Evolutionary conservation across 2,329 filamentous ascomycete genomes (phyloP).

Genomic region (Aspergillus fumigatus): DNA sequence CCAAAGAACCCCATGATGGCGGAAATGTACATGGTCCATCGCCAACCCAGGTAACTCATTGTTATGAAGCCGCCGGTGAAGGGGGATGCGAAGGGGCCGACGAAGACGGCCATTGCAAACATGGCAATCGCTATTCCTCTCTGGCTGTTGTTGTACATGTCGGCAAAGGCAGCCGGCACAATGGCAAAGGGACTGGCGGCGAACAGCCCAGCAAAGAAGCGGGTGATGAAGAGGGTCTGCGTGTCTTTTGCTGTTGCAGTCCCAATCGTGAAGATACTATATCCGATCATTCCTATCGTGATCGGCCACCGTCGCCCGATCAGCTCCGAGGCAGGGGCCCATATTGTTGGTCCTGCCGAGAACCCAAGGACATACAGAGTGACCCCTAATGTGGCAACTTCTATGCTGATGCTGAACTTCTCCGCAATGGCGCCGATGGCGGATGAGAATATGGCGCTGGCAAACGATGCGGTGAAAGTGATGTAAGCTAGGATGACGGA

Average conservation of each 20-base stretch:
- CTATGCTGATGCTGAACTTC: conserved; percentile 42
- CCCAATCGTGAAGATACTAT: conserved; percentile 43
- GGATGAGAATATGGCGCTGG: conserved; percentile 62
- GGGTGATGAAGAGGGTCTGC: conserved; percentile 38
- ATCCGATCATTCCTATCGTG: conserved; percentile 37
- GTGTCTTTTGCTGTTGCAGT: conserved; percentile 40
- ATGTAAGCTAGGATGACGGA: conserved; percentile 35
- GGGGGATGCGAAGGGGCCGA: conserved; percentile 46
- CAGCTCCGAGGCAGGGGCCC: conserved; percentile 59
- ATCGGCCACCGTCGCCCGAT: conserved; percentile 53
- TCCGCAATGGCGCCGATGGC: conserved; percentile 52
- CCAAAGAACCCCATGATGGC: conserved; percentile 51
- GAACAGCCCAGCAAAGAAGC: conserved; percentile 47
- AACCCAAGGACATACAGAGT: conserved; percentile 50
- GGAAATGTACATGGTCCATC: conserved; percentile 50
- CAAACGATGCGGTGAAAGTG: conserved; percentile 49
- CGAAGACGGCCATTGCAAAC: conserved; percentile 47
- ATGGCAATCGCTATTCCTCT: conserved; percentile 43
- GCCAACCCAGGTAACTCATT: conserved; percentile 46
- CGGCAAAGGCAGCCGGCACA: conserved; percentile 41
- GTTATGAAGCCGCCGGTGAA: conserved; percentile 50
- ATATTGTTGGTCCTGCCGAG: conserved; percentile 56
- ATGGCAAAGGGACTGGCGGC: conserved; percentile 41
- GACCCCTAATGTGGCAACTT: conserved; percentile 44
- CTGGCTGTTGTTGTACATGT: conserved; percentile 47